Conservation (phyloP, 202 grass and related monocot species). For the Hordeum pubiflorum region DNA sequence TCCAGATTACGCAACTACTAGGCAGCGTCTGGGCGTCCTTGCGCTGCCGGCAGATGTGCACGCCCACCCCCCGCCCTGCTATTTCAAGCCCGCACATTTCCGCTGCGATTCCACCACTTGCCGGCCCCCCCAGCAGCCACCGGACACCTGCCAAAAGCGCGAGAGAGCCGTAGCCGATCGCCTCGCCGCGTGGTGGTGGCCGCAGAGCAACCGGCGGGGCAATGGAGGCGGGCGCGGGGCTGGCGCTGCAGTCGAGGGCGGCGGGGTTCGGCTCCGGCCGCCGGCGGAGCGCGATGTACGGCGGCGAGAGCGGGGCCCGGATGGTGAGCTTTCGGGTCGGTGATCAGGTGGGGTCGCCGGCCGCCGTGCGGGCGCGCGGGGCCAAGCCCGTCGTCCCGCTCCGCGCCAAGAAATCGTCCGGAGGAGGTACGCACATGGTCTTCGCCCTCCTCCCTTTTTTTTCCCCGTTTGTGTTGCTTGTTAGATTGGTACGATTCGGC, state of each 20-base stretch:
- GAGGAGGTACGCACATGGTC: background rate
- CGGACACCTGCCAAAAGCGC: background rate
- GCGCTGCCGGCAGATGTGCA: background rate
- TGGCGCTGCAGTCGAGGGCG: conserved; percentile 37
- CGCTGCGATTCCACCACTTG: background rate
- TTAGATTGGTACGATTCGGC: conserved; percentile 7
- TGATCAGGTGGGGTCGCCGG: background rate
- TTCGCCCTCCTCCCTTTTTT: background rate
- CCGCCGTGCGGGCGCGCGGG: conserved; percentile 25
- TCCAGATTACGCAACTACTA: conserved; percentile 59
- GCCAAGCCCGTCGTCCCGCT: conserved; percentile 35
- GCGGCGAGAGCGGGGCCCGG: background rate
- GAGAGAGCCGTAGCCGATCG: background rate
- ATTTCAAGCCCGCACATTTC: conserved; percentile 29
- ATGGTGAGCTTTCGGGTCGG: conserved; percentile 11
- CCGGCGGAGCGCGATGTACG: conserved; percentile 11
- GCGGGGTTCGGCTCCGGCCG: conserved; percentile 32
- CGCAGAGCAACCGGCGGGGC: background rate
- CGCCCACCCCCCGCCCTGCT: background rate
- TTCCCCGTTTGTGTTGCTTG: background rate
- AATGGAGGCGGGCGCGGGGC: conserved; percentile 38
- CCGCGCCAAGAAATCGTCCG: conserved; percentile 30
- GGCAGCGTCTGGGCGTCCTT: conserved; percentile 33
- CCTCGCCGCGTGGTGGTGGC: background rate
- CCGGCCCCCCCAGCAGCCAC: background rate